These are phyloP conservation scores for Rosellinia necatrix DNA, from an alignment of 2,329 filamentous ascomycete species.

Conservation along the genomic window DNA sequence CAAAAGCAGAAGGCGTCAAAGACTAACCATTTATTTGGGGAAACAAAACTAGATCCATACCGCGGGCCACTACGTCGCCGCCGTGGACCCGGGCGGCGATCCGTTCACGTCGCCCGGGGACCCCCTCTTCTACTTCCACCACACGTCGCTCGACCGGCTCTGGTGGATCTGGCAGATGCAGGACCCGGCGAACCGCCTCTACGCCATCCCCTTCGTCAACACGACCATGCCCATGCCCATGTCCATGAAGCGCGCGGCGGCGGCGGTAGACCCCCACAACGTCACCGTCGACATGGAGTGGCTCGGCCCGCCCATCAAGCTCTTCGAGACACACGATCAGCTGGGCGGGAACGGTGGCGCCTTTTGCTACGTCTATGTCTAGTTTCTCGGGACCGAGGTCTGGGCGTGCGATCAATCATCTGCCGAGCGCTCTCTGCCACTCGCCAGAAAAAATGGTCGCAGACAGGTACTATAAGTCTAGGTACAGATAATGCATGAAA, in stretches of 20 bases:
- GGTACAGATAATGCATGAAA: neutral
- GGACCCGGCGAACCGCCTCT: constrained; percentile 42
- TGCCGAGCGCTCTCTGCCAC: too few species aligned
- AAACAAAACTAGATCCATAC: constrained; percentile 42
- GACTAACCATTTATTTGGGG: constrained; percentile 27
- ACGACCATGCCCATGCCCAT: constrained; percentile 35
- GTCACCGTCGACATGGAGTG: constrained; percentile 37
- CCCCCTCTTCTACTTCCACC: constrained; percentile 48
- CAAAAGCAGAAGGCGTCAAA: too few species aligned
- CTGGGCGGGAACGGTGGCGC: constrained; percentile 35
- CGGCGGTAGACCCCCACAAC: constrained; percentile 28
- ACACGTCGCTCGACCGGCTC: constrained; percentile 44
- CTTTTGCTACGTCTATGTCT: constrained; percentile 40
- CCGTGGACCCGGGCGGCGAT: constrained; percentile 46
- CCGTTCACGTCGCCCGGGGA: constrained; percentile 45
- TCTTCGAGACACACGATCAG: constrained; percentile 38
- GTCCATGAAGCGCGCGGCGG: constrained; percentile 30
- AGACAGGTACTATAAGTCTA: too few species aligned
- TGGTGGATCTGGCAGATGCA: constrained; percentile 51
- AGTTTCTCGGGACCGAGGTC: constrained; percentile 6
- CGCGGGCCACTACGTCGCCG: constrained; percentile 45
- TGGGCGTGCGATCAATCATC: neutral
- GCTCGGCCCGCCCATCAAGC: constrained; percentile 37
- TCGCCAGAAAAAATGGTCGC: too few species aligned
- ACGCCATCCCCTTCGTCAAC: constrained; percentile 36